Conservation (phyloP, 441 rosid species). For the Gossypium trilobum region DNA sequence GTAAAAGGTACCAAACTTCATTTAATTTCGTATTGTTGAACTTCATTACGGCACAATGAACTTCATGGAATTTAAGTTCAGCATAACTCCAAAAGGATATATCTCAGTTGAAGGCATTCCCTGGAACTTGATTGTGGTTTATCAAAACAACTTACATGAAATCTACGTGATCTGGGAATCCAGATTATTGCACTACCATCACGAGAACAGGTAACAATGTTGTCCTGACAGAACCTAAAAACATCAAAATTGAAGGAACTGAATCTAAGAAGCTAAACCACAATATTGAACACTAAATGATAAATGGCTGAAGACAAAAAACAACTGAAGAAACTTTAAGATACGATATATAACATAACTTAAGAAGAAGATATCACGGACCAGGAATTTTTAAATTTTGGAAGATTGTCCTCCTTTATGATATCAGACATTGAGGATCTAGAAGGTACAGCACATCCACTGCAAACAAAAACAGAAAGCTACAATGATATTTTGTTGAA, state of each 20-base stretch:
- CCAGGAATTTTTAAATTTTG: slow-evolving; percentile 70
- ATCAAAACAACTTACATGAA: slow-evolving; percentile 33
- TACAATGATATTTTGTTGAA: slow-evolving; percentile 15
- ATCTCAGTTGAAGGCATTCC: slow-evolving; percentile 16
- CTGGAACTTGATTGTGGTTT: slow-evolving; percentile 4
- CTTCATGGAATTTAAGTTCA: slow-evolving; percentile 15
- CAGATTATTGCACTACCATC: slow-evolving; percentile 88
- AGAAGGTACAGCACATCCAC: slow-evolving; percentile 74
- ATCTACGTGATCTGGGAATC: slow-evolving; percentile 67
- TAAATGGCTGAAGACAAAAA: slow-evolving; percentile 15
- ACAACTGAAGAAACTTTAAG: slow-evolving; percentile 9
- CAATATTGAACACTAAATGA: neutral
- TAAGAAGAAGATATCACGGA: slow-evolving; percentile 28
- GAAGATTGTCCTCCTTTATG: slow-evolving; percentile 58
- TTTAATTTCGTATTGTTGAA: neutral
- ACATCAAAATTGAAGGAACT: slow-evolving; percentile 18
- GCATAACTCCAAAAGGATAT: slow-evolving; percentile 16
- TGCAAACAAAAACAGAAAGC: slow-evolving; percentile 28
- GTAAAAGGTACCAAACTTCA: slow-evolving; percentile 14
- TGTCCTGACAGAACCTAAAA: slow-evolving; percentile 67
- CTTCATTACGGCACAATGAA: slow-evolving; percentile 15
- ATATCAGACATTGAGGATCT: slow-evolving; percentile 45
- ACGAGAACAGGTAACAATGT: slow-evolving; percentile 81
- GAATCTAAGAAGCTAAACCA: slow-evolving; percentile 2
- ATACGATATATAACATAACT: neutral